Evolutionary conservation across 73 alveolate species (phyloP).

Genomic region (Paramecium caudatum): DNA sequence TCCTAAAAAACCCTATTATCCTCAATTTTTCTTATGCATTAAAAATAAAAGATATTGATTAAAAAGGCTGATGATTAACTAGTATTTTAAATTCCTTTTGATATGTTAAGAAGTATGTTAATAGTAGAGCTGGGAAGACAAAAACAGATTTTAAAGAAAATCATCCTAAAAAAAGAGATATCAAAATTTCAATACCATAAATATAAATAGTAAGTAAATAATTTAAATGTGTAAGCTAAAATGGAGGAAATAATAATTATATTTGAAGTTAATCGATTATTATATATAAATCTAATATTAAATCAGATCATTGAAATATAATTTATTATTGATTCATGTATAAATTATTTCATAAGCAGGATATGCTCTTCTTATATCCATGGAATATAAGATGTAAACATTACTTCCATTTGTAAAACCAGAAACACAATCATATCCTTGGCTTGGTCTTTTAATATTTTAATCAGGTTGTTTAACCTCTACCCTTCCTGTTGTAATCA

Average conservation of each 20-base stretch:
- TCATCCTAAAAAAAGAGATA: not conserved
- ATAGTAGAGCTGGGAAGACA: not conserved
- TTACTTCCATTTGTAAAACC: conserved; percentile 29
- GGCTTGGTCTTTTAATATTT: not conserved
- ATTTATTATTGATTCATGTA: not conserved
- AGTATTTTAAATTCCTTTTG: no score
- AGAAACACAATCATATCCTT: conserved; percentile 46
- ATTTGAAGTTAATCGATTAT: not conserved
- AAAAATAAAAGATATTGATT: no score
- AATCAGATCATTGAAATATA: no score
- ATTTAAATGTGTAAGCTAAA: not conserved
- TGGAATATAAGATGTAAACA: conserved; percentile 24
- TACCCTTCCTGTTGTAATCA: conserved; percentile 36
- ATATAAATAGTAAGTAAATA: not conserved
- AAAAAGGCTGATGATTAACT: no score
- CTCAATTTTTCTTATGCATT: no score
- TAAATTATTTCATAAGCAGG: conserved; percentile 60
- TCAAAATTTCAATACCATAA: not conserved
- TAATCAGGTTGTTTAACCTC: not conserved
- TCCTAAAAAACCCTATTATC: not conserved
- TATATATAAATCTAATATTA: not conserved
- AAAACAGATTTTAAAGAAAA: not conserved
- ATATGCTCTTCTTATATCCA: conserved; percentile 70
- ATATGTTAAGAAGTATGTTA: no score
- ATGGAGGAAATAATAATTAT: no score